Evolutionary conservation across 257 asterid genomes (phyloP).

Genomic region (Striga asiatica): DNA sequence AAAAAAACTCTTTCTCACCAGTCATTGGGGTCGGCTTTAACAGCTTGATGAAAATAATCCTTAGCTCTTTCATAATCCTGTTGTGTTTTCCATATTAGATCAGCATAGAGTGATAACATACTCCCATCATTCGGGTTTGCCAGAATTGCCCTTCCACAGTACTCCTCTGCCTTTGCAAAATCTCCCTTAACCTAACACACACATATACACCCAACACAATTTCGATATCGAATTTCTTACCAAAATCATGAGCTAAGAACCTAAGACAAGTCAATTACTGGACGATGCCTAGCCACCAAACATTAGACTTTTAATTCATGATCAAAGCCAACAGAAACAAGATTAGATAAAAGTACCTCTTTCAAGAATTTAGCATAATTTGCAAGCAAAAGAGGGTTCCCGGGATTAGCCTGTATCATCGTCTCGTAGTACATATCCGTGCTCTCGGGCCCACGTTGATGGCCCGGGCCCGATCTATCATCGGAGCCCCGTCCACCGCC

Average conservation of each 20-base stretch:
- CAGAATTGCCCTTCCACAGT: conserved; percentile 67
- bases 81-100: conserved; percentile 69
- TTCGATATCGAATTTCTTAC: background rate
- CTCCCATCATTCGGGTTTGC: conserved; percentile 56
- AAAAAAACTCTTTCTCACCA: conserved; percentile 29
- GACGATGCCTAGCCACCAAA: too few species aligned
- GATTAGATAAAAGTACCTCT: conserved; percentile 33
- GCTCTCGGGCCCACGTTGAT: conserved; percentile 42
- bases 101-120: conserved; percentile 78
- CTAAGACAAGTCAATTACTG: background rate
- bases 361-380: conserved; percentile 76
- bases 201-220: conserved; percentile 6
- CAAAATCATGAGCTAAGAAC: background rate
- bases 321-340: background rate
- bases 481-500: conserved; percentile 43
- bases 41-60: conserved; percentile 69
- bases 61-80: conserved; percentile 62
- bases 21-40: conserved; percentile 64
- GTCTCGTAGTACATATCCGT: conserved; percentile 54
- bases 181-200: conserved; percentile 65
- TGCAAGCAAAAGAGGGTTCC: conserved; percentile 53
- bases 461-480: conserved; percentile 37
- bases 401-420: conserved; percentile 64
- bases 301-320: background rate
- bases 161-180: conserved; percentile 69